Conservation (phyloP, 2,329 filamentous ascomycete species). For the Botryotinia calthae region DNA sequence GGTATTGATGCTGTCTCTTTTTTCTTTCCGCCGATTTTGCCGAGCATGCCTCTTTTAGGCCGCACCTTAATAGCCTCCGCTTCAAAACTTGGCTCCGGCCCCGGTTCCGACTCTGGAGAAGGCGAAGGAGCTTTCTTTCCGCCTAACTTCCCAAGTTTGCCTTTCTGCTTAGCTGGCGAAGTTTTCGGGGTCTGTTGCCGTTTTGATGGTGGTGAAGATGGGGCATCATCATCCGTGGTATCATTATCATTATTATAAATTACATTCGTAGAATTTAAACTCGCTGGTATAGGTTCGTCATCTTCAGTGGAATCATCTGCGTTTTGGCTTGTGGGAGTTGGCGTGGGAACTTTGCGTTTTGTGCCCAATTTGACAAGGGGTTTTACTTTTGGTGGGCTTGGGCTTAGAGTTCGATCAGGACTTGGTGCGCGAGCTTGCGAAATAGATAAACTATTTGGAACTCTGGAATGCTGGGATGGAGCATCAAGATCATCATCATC, state of each 20-base stretch:
- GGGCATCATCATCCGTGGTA: conserved; percentile 23
- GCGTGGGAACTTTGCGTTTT: conserved; percentile 13
- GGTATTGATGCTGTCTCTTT: conserved; percentile 20
- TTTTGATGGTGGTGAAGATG: conserved; percentile 3
- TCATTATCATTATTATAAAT: conserved; percentile 13
- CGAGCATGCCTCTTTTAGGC: conserved; percentile 28
- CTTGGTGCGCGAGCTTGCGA: conserved; percentile 21
- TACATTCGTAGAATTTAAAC: background rate
- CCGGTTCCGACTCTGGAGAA: conserved; percentile 14
- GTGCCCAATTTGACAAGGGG: conserved; percentile 19
- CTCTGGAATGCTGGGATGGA: conserved; percentile 26
- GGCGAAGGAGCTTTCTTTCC: conserved; percentile 26
- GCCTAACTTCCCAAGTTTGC: conserved; percentile 28
- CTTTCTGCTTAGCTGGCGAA: conserved; percentile 19
- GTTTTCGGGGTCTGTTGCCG: background rate
- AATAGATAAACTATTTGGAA: conserved; percentile 34
- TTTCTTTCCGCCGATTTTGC: conserved; percentile 35
- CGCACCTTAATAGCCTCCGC: conserved; percentile 12
- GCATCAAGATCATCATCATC: conserved; percentile 36
- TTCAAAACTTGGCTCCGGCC: conserved; percentile 16
- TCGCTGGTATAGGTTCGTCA: conserved; percentile 5
- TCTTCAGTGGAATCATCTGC: conserved; percentile 19
- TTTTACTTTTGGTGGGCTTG: conserved; percentile 1
- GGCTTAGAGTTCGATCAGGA: background rate
- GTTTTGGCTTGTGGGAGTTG: background rate